These are phyloP conservation scores for Craterostigma plantagineum DNA, from an alignment of 257 asterid genomes.

Conservation along the genomic window DNA sequence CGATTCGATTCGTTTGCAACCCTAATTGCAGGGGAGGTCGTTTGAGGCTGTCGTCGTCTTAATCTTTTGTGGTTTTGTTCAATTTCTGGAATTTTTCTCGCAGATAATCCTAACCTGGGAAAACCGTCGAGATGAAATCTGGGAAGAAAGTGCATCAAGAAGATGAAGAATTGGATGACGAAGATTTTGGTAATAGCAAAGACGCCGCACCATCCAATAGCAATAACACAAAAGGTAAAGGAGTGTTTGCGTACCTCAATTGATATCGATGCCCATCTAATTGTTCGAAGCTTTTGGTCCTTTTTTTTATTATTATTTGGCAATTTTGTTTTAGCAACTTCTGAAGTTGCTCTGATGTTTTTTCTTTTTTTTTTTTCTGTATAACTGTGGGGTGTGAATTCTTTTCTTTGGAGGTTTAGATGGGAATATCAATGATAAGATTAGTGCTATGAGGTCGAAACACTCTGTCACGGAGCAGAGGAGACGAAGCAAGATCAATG, in stretches of 20 bases:
- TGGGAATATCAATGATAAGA: slow-evolving; percentile 42
- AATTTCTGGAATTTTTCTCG: no score
- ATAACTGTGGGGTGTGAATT: slow-evolving; percentile 1
- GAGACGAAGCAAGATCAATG: slow-evolving; percentile 53
- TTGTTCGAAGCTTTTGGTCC: slow-evolving; percentile 4
- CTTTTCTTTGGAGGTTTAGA: slow-evolving; percentile 16
- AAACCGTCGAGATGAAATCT: slow-evolving; percentile 62
- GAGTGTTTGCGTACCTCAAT: not conserved
- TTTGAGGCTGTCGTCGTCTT: no score
- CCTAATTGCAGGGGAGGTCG: no score
- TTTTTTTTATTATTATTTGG: not conserved
- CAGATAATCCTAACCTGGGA: no score
- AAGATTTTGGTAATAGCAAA: slow-evolving; percentile 39
- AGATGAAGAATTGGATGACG: slow-evolving; percentile 66
- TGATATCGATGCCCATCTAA: slow-evolving; percentile 8
- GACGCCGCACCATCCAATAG: slow-evolving; percentile 37
- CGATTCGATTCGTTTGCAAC: no score
- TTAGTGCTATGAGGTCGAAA: slow-evolving; percentile 39
- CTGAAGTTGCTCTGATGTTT: slow-evolving; percentile 2
- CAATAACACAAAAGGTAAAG: slow-evolving; percentile 22
- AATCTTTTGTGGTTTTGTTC: no score
- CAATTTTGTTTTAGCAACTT: not conserved
- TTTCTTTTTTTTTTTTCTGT: slow-evolving; percentile 9
- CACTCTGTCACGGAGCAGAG: slow-evolving; percentile 67
- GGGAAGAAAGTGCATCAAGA: slow-evolving; percentile 60